Evolutionary conservation across 2,329 filamentous ascomycete species (phyloP), one percentile per base, ranked within the genome.

Genomic region (Diplocarpon mali): DNA sequence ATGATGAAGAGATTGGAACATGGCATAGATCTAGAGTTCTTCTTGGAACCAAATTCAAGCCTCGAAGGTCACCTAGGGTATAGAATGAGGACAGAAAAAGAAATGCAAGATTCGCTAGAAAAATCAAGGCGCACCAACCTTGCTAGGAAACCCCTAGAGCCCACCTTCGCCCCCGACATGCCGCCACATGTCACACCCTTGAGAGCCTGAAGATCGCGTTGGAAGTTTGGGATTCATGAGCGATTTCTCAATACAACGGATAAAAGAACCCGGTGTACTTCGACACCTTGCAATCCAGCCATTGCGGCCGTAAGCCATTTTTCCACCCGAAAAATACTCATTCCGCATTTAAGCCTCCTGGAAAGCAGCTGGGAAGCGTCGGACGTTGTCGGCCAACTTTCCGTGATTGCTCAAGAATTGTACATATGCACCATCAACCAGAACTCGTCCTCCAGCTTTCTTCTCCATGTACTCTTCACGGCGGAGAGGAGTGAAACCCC

Each of bases 351-450:
- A 61, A 48, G 57, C 59, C 54, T 61, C 59, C 42, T 57, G 70
- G 74, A 93, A 98, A 66, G 92, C 92, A 54, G 85, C 83, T 62
- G 92, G 92, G 86, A 95, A 98, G 63, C 86, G 80, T 71, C 80
- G 81, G 67, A 98, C 81, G 83, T 98, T 98, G 61, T 84, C 61
- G 67, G 75, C 78, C 59, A 98, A 74, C 63, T 72, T 75, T 64
- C 92, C 92, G 73, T 94, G 83, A 79, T 93, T 94, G 74, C 78
- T 78, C 63, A 96, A 81, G 85, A 98, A 98, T 78, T 98, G 88
- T 62, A 98, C 92, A 75, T 98, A 98, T 64, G 92, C 92, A 81
- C 92, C 92, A 64, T 98, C 92, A 62, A 93, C 84, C 78, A 90
- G 86, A 73, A 98, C 83, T 67, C 80, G 83, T 67, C 92, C 92